These are phyloP conservation scores for Fusarium humuli DNA, from an alignment of 2,329 filamentous ascomycete genomes.

Conservation along the genomic window DNA sequence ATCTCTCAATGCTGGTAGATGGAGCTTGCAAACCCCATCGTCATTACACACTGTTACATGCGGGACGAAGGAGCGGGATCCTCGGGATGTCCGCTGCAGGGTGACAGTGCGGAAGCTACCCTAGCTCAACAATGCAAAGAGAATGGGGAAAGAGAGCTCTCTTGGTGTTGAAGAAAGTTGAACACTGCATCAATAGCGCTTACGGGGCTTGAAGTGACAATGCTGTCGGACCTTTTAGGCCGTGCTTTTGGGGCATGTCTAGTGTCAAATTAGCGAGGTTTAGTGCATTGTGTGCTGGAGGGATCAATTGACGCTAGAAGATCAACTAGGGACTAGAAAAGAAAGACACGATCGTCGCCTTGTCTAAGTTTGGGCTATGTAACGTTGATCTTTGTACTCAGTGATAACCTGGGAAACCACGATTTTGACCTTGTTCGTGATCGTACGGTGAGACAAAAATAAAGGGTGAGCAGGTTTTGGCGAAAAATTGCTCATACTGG, in stretches of 20 bases:
- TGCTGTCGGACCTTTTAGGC: neutral
- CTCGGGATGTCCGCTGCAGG: conserved; percentile 5
- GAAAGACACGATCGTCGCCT: neutral
- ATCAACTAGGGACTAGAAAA: neutral
- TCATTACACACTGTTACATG: neutral
- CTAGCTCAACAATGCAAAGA: neutral
- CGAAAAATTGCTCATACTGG: neutral
- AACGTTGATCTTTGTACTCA: neutral
- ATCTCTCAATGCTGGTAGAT: too few species aligned
- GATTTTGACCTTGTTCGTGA: neutral
- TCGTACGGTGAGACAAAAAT: neutral
- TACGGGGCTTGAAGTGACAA: neutral
- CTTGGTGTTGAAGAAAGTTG: neutral
- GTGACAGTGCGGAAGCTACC: neutral
- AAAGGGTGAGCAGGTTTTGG: neutral
- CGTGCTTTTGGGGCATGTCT: neutral
- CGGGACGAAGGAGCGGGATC: neutral
- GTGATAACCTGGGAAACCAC: neutral
- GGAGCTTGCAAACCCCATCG: neutral
- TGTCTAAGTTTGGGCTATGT: neutral
- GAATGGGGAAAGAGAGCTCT: neutral
- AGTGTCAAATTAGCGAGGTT: neutral
- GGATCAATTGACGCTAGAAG: neutral
- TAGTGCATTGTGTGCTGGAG: neutral
- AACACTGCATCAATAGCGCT: conserved; percentile 10